These are phyloP conservation scores for Acmispon strigosus DNA, from an alignment of 306 rosid genomes.

Conservation along the genomic window DNA sequence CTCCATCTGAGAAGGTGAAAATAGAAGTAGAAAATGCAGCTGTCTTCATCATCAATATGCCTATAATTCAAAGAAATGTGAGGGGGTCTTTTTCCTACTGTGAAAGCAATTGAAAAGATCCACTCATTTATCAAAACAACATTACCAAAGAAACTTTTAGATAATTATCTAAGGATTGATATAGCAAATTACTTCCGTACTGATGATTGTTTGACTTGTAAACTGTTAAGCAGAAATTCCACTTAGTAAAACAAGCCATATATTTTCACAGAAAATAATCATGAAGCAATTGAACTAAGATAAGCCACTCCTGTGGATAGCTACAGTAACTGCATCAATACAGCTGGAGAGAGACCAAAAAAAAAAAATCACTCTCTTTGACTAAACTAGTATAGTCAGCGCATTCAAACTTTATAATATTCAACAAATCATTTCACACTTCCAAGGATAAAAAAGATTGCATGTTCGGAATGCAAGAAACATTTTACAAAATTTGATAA, in stretches of 20 bases:
- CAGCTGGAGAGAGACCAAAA: neutral
- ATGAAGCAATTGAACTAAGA: neutral
- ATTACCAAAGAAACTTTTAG: neutral
- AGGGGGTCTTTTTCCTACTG: neutral
- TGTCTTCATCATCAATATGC: neutral
- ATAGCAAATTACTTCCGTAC: neutral
- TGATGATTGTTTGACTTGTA: neutral
- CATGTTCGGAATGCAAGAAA: neutral
- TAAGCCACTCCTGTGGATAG: neutral
- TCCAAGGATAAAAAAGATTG: neutral
- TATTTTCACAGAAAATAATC: neutral
- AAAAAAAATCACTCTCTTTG: neutral
- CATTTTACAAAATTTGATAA: neutral
- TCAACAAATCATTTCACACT: neutral
- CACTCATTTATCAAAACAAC: neutral
- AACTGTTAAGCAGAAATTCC: neutral
- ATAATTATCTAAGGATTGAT: neutral
- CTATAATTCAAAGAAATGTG: neutral
- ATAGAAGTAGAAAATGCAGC: neutral
- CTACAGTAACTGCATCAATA: neutral
- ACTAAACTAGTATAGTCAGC: neutral
- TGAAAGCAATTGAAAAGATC: neutral
- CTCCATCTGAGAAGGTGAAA: neutral
- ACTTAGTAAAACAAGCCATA: neutral
- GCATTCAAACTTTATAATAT: neutral